A percentile compares a stretch with the other conserved stretches of the same genome.
phyloP scores from a whole-genome alignment of 2,329 filamentous ascomycete genomes.

The Neofusicoccum sp. region DNA sequence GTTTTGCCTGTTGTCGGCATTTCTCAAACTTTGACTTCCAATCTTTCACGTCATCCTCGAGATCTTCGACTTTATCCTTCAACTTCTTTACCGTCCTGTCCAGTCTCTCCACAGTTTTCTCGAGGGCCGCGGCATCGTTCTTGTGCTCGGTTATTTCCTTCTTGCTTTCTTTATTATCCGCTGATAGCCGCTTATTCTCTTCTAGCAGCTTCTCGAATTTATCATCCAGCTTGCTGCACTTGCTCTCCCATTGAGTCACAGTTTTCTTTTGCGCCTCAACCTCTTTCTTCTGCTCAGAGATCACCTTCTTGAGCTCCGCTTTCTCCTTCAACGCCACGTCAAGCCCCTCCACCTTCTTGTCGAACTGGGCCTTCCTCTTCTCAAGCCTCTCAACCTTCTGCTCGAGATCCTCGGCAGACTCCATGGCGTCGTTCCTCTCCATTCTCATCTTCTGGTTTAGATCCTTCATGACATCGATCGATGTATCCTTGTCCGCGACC shows the following conservation, averaged over 20 bases:
- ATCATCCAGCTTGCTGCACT: too few relatives aligned
- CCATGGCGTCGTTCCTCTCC: neutral
- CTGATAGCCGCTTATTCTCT: too few relatives aligned
- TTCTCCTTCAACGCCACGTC: neutral
- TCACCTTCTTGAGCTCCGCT: neutral
- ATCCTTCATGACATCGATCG: neutral
- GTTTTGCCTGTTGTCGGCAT: neutral
- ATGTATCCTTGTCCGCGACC: neutral
- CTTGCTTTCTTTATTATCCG: too few relatives aligned
- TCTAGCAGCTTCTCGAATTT: too few relatives aligned
- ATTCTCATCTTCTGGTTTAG: neutral
- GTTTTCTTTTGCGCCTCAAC: too few relatives aligned
- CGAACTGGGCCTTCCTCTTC: neutral
- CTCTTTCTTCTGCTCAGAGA: too few relatives aligned
- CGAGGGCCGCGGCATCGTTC: neutral
- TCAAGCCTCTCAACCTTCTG: neutral
- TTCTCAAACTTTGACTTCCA: fast-evolving
- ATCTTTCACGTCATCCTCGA: neutral
- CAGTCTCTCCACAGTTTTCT: neutral
- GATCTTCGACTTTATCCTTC: neutral
- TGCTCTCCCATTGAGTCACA: too few relatives aligned
- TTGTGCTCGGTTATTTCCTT: neutral
- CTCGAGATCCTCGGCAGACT: neutral
- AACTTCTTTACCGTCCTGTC: neutral
- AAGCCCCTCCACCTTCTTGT: neutral